Base-by-base conservation (phyloP, 1,284 basidiomycete genomes). In the Hemileccinum hortonii region DNA sequence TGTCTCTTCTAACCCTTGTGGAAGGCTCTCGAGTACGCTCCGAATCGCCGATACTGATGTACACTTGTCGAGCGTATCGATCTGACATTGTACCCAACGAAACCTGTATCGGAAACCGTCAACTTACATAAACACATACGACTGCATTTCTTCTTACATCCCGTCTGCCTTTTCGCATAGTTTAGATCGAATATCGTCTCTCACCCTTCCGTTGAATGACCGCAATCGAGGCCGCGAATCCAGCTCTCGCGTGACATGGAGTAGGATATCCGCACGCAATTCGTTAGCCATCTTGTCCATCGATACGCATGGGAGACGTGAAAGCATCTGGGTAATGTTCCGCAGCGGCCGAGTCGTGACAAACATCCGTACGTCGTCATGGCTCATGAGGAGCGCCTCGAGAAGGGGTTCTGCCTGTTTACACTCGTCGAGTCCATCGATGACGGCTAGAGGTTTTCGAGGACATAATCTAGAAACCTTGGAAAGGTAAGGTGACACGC, bases 391-490 rank as follows among this genome's bases (percentile, higher is more conserved):
- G 21, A 58, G 57, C 0, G 33, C 42, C 0, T 43, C 33, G 4
- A 59, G 33, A 18, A 59, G 46, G 18, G 16, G 37, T 29, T 51
- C 39, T 29, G 36, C 15, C 14, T 59, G 48, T 24, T 41, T 41
- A 39, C 56, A 61, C 21, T 58, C 56, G 7, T 61, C 59, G 1
- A 58, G 40, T 12, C 42, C 46, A 26, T 61, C 52, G 10, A 61
- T 14, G 12, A 59, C n/a, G 2, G 56, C 26, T 0, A 58, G 2
- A 4, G 46, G 53, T n/a, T 32, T 54, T 7, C 16, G 24, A 15
- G 55, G 22, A 8, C 49, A 60, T 6, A 22, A 43, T 15, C 10
- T 15, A 3, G 37, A 36, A 3, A 57, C 26, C 7, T 30, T 33
- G n/a, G n/a, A 60, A 2, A 60, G 19, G 43, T 43, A 36, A 1